Evolutionary conservation across 2,329 filamentous ascomycete genomes (phyloP).

Genomic region (Raffaelea arxii): DNA sequence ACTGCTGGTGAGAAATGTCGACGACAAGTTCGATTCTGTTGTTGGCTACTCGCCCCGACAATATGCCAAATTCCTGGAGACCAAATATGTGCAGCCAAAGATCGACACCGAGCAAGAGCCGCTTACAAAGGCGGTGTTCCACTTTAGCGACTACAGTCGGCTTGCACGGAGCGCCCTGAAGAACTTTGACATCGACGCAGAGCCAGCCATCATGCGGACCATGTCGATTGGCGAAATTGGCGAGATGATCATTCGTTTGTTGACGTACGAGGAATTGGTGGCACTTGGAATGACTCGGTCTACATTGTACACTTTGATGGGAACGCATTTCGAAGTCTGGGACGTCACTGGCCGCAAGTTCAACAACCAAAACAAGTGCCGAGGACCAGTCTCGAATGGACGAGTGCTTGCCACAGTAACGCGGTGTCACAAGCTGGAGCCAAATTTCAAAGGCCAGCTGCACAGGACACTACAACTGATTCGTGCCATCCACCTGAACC

Average conservation of each 20-base stretch:
- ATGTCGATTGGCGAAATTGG: not conserved
- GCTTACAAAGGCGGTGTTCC: no score
- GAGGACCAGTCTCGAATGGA: no score
- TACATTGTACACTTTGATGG: not conserved
- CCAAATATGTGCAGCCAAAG: not conserved
- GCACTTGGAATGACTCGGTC: not conserved
- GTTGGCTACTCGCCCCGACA: not conserved
- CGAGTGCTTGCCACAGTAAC: no score
- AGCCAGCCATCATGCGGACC: not conserved
- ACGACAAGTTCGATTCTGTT: no score
- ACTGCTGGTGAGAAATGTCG: no score
- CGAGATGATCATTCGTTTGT: not conserved
- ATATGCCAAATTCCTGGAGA: not conserved
- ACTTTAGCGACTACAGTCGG: no score
- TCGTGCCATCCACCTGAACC: not conserved
- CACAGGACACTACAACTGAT: not conserved
- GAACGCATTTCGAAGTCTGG: conserved; percentile 1
- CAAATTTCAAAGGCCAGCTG: no score
- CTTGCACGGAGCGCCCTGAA: no score
- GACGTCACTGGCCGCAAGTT: not conserved
- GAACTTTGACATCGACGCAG: not conserved
- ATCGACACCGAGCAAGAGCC: not conserved
- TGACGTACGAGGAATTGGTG: conserved; percentile 1
- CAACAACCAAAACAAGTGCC: not conserved
- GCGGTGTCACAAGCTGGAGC: no score